Evolutionary conservation across 2,329 filamentous ascomycete genomes (phyloP), one percentile per base, ranked within the genome.

Genomic region (Daldinia sp.): DNA sequence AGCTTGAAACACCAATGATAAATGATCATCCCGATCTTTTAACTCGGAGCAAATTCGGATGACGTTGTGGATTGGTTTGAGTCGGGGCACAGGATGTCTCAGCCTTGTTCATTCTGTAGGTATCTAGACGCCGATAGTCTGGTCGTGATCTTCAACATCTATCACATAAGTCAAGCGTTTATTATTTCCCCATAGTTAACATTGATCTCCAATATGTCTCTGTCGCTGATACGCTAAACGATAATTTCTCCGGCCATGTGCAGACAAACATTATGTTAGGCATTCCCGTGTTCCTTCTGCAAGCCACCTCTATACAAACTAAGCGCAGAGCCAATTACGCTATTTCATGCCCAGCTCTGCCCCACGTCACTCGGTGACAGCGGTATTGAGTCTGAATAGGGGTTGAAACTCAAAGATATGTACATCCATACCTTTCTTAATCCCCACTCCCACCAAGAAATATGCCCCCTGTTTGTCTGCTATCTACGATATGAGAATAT

Each of bases 301-400:
- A 54, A 57, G 55, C 55, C 60, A 51, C 56, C 20, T 15, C 20
- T 23, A 23, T 20, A 26, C 35, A 42, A 54, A 58, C 28, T 20
- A 39, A 39, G 35, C 13, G 13, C 3, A 39, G 12, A 39, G 28
- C 20, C 23, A 51, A n/a, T 26, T 58, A 23, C 20, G 20, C 20
- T 23, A 23, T 57, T 58, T 54, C 60, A 48, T 56, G 55, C 48
- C 35, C 23, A 28, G 35, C 12, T 42, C 12, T 50, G 46, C 53
- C 62, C 62, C 65, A 68, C 51, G 59, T 44, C 33, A 23, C 48
- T 54, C 55, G 26, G 48, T 56, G 54, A 56, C 60, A 67, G 60
- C 60, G 51, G 57, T 35, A 67, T 44, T 50, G 26, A 37, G 54
- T 65, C 57, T 67, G 48, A 68, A 70, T 65, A 65, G 61, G 65